Evolutionary conservation across 2,329 filamentous ascomycete species (phyloP), one percentile per base, ranked within the genome.

Genomic region (Alternaria atra): DNA sequence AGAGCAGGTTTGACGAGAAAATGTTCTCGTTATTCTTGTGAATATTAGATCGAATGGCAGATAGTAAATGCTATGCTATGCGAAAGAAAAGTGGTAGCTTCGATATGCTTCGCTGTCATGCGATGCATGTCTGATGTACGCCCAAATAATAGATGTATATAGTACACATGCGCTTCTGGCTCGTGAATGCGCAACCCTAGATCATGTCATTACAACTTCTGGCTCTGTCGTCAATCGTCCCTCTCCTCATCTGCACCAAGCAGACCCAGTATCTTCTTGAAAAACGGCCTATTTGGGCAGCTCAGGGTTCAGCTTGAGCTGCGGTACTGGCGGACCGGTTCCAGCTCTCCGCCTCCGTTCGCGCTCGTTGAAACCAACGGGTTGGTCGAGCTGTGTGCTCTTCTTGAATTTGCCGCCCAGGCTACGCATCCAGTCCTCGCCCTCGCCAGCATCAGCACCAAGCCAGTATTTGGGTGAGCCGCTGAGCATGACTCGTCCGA

Each of bases 381-480:
- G 58, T 73, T 83, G 66, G 52, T 72, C 71, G 15, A 79, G 79
- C 47, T 72, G 66, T 67, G 68, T 79, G 54, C 73, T 79, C 72
- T 80, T 80, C 69, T 84, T 86, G 77, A 91, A 88, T 72, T 88
- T 87, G 61, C 86, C 85, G 64, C 85, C 84, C 67, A 89, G 82
- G 9, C 84, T 86, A 47, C 86, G 84, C 72, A 89, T 85, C 91
- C 91, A 95, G 61, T 89, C 88, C 50, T 89, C 79, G 59, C 86
- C 83, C 61, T 84, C 87, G 58, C 87, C 81, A 52, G 87, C 87
- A 62, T 87, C 81, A 52, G 87, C 87, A 62, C 91, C 91, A 15
- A 97, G 82, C 93, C 94, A 97, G 81, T 96, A 97, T 58, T 84
- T 85, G 66, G 86, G 87, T 39, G 91, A 91, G 25, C 92, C 83